Percentiles rank a stretch among this genome's conserved stretches.
Evolutionary conservation across 2,329 filamentous ascomycete species (phyloP).

Genomic region (Beauveria brongniartii): DNA sequence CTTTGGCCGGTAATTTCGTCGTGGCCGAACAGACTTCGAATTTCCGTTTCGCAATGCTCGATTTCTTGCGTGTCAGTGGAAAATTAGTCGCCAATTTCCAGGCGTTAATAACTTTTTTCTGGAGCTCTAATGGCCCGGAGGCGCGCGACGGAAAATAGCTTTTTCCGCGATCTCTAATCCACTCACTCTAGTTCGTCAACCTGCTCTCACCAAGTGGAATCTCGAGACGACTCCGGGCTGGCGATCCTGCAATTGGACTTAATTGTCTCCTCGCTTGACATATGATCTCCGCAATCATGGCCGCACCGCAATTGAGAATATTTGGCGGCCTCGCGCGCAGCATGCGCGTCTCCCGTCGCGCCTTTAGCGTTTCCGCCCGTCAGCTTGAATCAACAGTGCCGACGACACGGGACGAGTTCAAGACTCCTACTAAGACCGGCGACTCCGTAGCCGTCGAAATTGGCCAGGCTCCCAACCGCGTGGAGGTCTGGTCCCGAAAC

Average conservation of each 20-base stretch:
- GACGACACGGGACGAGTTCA: constrained; percentile 26
- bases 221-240: not conserved
- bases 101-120: constrained; percentile 10
- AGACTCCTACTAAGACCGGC: constrained; percentile 35
- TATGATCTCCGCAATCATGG: constrained; percentile 26
- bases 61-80: not conserved
- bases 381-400: constrained; percentile 37
- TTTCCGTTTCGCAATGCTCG: not conserved
- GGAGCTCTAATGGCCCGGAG: not conserved
- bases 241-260: not conserved
- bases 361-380: constrained; percentile 41
- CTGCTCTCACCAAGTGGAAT: not conserved
- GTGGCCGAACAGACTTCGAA: not conserved
- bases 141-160: constrained; percentile 8
- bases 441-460: constrained; percentile 40
- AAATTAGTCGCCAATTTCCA: not conserved
- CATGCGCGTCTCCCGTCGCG: constrained; percentile 35
- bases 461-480: constrained; percentile 80
- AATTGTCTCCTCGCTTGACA: not conserved
- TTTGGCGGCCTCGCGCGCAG: constrained; percentile 36
- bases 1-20: no score
- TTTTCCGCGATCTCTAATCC: constrained; percentile 13
- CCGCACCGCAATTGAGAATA: constrained; percentile 39
- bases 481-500: constrained; percentile 72
- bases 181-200: constrained; percentile 12